phyloP scores from a whole-genome alignment of 2,329 filamentous ascomycete genomes.

The Nemania sp. region DNA sequence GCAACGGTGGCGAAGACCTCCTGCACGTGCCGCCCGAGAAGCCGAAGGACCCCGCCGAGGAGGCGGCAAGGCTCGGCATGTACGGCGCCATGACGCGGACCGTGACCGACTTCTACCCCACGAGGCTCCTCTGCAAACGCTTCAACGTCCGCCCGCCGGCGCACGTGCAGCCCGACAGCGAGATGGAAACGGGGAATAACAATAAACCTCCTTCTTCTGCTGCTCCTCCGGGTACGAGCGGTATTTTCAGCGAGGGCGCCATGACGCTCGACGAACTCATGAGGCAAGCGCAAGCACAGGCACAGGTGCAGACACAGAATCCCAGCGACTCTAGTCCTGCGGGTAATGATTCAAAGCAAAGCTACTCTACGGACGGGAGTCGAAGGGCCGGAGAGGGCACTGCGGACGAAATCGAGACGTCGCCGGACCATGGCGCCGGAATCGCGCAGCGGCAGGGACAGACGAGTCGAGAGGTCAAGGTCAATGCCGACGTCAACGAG shows the following conservation, averaged over 20 bases:
- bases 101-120: constrained; percentile 74
- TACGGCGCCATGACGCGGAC: constrained; percentile 86
- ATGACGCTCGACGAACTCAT: constrained; percentile 42
- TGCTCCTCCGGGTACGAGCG: constrained; percentile 3
- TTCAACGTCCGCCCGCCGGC: constrained; percentile 84
- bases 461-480: constrained; percentile 37
- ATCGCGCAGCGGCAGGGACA: neutral
- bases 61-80: constrained; percentile 89
- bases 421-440: neutral
- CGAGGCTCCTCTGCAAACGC: constrained; percentile 86
- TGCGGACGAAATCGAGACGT: neutral
- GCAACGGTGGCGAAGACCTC: constrained; percentile 31
- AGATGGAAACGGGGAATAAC: constrained; percentile 31
- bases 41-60: constrained; percentile 76
- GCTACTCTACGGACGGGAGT: too few species aligned
- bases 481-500: constrained; percentile 78
- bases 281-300: constrained; percentile 34
- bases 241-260: constrained; percentile 25
- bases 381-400: too few species aligned
- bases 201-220: constrained; percentile 20
- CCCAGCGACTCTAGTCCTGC: neutral
- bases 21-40: constrained; percentile 58
- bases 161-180: constrained; percentile 63
- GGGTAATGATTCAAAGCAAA: neutral
- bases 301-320: constrained; percentile 33